Percentiles rank a stretch among this genome's conserved stretches.
These are phyloP conservation scores for Begonia peltatifolia DNA, from an alignment of 306 rosid species.

Conservation along the genomic window DNA sequence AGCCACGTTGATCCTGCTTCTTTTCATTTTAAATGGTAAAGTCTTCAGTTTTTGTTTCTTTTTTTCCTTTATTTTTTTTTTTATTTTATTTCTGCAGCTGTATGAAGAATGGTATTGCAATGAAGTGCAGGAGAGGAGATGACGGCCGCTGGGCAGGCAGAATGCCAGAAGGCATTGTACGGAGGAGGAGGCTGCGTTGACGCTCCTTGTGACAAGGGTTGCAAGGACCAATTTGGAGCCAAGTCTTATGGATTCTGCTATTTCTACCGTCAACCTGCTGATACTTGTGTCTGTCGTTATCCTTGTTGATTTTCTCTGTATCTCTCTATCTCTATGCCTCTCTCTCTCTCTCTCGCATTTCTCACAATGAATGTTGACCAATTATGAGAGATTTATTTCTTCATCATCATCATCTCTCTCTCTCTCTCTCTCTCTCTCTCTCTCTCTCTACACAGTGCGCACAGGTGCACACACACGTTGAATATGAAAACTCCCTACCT, in stretches of 20 bases:
- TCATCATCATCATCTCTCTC: no score
- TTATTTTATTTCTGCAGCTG: background rate
- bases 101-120: background rate
- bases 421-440: no score
- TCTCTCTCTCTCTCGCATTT: background rate
- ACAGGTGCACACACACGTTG: no score
- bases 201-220: background rate
- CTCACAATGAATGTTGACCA: no score
- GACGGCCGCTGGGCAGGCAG: background rate
- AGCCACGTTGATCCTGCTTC: no score
- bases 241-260: background rate
- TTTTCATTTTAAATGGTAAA: no score
- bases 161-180: background rate
- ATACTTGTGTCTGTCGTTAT: constrained; percentile 1
- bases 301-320: background rate
- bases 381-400: no score
- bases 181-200: background rate
- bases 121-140: background rate
- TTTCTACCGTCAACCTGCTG: background rate
- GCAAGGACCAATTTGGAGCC: background rate
- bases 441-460: no score
- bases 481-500: no score
- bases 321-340: background rate
- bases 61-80: no score
- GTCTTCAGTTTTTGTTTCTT: no score